Percentiles rank a stretch among this genome's conserved stretches.
Conservation (phyloP, 345 rosid species). For the Laguncularia racemosa region DNA sequence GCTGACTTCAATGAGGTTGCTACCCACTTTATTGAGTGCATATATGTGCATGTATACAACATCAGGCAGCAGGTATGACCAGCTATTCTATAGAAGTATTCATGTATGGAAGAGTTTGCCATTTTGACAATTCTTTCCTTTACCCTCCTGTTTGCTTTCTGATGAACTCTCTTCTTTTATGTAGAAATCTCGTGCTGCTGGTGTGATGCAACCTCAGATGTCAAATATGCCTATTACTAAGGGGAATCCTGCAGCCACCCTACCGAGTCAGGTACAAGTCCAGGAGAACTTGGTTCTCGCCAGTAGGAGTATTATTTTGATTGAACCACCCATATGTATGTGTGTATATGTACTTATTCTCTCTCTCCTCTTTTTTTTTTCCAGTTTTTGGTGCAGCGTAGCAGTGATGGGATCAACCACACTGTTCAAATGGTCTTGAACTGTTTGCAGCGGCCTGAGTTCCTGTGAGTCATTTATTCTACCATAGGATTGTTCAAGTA, state of each 20-base stretch:
- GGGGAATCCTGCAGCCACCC: constrained; percentile 31
- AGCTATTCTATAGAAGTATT: too few relatives aligned
- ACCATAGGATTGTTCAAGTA: neutral
- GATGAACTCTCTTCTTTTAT: constrained; percentile 3
- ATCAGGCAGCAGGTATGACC: constrained; percentile 59
- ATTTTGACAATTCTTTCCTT: neutral
- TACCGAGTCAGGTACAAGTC: constrained; percentile 48
- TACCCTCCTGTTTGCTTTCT: neutral
- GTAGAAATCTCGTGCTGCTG: constrained; percentile 35
- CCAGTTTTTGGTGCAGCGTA: constrained; percentile 37
- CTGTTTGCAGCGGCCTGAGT: constrained; percentile 50
- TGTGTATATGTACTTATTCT: constrained; percentile 2
- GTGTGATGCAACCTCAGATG: constrained; percentile 42
- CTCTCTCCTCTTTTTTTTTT: constrained; percentile 7
- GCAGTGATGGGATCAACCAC: constrained; percentile 29
- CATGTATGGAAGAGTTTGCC: too few relatives aligned
- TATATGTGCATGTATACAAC: constrained; percentile 77
- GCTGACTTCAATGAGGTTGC: constrained; percentile 80
- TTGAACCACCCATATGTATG: too few relatives aligned
- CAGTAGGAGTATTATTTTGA: too few relatives aligned
- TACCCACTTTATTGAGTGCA: constrained; percentile 79
- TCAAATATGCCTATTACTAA: constrained; percentile 35
- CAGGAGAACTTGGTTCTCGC: neutral
- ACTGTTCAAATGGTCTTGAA: constrained; percentile 38
- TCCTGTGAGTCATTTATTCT: constrained; percentile 45